Base-by-base conservation (phyloP, 2,329 filamentous ascomycete species). In the Blastomyces gilchristii region DNA sequence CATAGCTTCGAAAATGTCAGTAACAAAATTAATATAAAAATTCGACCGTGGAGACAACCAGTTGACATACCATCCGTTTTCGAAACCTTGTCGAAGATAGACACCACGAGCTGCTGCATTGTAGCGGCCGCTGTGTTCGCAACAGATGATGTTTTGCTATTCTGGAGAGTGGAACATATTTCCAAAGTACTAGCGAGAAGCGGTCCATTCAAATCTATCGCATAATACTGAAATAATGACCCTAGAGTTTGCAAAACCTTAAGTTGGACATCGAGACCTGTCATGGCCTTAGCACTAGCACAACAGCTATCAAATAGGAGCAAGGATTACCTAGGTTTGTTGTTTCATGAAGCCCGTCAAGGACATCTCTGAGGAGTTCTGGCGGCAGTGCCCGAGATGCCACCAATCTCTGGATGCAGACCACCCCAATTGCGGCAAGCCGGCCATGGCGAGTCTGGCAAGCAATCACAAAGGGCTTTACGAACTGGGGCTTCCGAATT, bases 91-190 rank as follows among this genome's bases (percentile, higher is more conserved):
- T 97, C 94, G 75, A 97, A 97, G 0, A 96, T 89, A 0, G 90
- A 88, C 41, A 94, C 90, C 8, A 97, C 87, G 16, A 99, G 83
- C 74, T 97, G 94, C 75, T 97, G 93, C 62, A 99, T 79, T 1
- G 94, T 97, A n/a, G 94, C 94, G 34, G 93, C 91, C 11, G 94
- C 94, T 0, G 95, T 97, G 69, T 95, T 95, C 72, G 93, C 95
- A 69, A 99, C 91, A 60, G 96, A 91, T 34, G 87, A 86, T 77
- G 92, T 95, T 77, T 97, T 97, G 75, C 89, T 94, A 63, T 86
- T 88, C 76, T 97, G 92, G 58, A 99, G 78, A 60, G 90, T 88
- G 65, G 94, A 94, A 77, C 94, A 97, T 72, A 96, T 90, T 72
- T 96, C 92, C 67, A 99, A 78, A 0, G 90, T 85, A 11, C 85